Evolutionary conservation across 1,284 basidiomycete species (phyloP).

Genomic region (Trametes polyzona): DNA sequence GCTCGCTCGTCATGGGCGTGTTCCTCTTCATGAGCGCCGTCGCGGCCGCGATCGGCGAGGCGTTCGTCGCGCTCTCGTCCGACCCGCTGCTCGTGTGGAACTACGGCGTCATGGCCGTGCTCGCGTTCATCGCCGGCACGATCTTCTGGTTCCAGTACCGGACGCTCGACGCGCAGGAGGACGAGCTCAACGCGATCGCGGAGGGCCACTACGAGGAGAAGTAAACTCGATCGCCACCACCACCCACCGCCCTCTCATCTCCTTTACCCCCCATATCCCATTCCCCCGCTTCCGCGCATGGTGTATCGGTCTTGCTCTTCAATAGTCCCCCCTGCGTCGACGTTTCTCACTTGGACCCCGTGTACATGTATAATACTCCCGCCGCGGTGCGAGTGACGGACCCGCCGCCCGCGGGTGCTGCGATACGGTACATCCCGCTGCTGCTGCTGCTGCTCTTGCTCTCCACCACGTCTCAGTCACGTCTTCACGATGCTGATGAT

Average conservation of each 20-base stretch:
- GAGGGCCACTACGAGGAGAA: conserved; percentile 42
- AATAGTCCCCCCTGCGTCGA: neutral
- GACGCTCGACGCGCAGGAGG: conserved; percentile 65
- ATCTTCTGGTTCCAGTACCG: conserved; percentile 69
- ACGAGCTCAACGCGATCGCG: conserved; percentile 55
- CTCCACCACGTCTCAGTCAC: neutral
- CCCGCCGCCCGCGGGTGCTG: neutral
- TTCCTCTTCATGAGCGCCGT: conserved; percentile 76
- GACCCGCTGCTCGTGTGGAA: conserved; percentile 63
- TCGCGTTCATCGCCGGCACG: conserved; percentile 45
- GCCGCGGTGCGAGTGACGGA: too few relatives aligned
- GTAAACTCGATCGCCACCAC: neutral
- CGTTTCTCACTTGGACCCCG: neutral
- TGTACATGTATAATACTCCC: conserved; percentile 2
- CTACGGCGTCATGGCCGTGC: conserved; percentile 45
- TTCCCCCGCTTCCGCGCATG: neutral
- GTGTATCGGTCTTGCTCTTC: neutral
- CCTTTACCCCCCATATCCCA: neutral
- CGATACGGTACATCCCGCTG: neutral
- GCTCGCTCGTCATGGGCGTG: conserved; percentile 74
- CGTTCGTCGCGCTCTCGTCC: conserved; percentile 52
- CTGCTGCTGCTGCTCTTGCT: neutral
- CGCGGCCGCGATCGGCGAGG: conserved; percentile 67
- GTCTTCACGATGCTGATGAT: conserved; percentile 13
- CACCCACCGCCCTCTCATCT: neutral